A percentile compares a stretch with the other conserved stretches of the same genome.
These are phyloP conservation scores for Knoxia roxburghii DNA, from an alignment of 257 asterid genomes.

Conservation along the genomic window DNA sequence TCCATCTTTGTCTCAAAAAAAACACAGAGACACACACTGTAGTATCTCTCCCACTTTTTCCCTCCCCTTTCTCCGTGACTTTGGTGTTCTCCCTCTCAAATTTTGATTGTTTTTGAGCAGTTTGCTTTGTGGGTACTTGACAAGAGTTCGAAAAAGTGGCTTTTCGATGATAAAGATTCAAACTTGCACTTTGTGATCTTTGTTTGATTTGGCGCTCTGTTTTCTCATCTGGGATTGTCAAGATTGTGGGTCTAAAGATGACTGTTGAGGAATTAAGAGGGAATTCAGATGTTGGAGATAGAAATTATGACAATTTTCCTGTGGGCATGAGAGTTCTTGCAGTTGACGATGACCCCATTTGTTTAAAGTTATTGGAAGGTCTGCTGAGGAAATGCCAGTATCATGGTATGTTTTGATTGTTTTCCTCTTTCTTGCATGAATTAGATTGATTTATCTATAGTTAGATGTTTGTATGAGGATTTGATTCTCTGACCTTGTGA, in stretches of 20 bases:
- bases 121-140: conserved; percentile 28
- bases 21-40: conserved; percentile 1
- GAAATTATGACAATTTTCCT: conserved; percentile 49
- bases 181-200: conserved; percentile 22
- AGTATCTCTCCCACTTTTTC: background rate
- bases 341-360: conserved; percentile 75
- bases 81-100: conserved; percentile 10
- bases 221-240: conserved; percentile 23
- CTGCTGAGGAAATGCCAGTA: conserved; percentile 76
- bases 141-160: conserved; percentile 23
- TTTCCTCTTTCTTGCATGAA: conserved; percentile 5
- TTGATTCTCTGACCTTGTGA: conserved; percentile 9
- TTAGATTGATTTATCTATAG: conserved; percentile 7
- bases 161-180: conserved; percentile 21
- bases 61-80: background rate
- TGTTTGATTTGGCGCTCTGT: conserved; percentile 7
- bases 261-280: conserved; percentile 53
- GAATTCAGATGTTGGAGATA: conserved; percentile 27
- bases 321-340: conserved; percentile 91
- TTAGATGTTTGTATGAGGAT: background rate
- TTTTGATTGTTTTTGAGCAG: conserved; percentile 14
- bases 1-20: conserved; percentile 17
- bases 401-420: conserved; percentile 58
- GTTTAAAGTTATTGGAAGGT: conserved; percentile 63
- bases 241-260: conserved; percentile 30